Percentiles rank a stretch among this genome's conserved stretches.
phyloP scores from a whole-genome alignment of 352 stramenopile species.

The Pythium guiyangense region DNA sequence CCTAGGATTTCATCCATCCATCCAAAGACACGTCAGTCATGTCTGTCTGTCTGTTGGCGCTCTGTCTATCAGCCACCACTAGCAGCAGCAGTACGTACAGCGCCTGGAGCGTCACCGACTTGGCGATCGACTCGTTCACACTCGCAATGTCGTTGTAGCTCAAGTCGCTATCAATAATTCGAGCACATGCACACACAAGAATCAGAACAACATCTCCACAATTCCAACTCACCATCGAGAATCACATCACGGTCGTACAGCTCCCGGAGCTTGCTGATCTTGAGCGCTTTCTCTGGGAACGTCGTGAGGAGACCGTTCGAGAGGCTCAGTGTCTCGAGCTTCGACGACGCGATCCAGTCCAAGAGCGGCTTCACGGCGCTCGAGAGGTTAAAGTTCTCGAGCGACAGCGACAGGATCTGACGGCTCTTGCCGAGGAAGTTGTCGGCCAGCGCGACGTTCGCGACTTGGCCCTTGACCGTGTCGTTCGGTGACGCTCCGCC shows the following conservation, averaged over 20 bases:
- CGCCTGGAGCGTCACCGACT: neutral
- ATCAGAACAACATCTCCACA: neutral
- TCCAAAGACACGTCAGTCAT: too few relatives aligned
- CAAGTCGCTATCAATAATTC: neutral
- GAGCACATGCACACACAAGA: neutral
- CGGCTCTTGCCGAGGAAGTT: neutral
- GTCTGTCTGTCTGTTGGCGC: too few relatives aligned
- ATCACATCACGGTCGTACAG: neutral
- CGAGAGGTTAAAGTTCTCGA: slow-evolving; percentile 1
- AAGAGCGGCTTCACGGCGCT: neutral
- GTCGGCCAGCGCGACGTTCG: neutral
- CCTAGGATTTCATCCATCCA: neutral
- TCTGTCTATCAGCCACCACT: too few relatives aligned
- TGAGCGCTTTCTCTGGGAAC: slow-evolving; percentile 4
- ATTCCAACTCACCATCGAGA: neutral
- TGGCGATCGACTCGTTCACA: slow-evolving; percentile 2
- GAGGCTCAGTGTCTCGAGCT: slow-evolving; percentile 4
- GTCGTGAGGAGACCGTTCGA: slow-evolving; percentile 3
- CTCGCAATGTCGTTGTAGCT: slow-evolving; percentile 3
- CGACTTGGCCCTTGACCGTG: neutral
- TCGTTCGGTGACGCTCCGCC: neutral
- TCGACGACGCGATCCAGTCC: neutral
- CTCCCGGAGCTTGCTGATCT: slow-evolving; percentile 2
- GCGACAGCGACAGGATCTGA: neutral
- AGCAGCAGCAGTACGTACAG: neutral